These are phyloP conservation scores for Moricandia arvensis DNA, from an alignment of 345 rosid genomes.

Conservation along the genomic window DNA sequence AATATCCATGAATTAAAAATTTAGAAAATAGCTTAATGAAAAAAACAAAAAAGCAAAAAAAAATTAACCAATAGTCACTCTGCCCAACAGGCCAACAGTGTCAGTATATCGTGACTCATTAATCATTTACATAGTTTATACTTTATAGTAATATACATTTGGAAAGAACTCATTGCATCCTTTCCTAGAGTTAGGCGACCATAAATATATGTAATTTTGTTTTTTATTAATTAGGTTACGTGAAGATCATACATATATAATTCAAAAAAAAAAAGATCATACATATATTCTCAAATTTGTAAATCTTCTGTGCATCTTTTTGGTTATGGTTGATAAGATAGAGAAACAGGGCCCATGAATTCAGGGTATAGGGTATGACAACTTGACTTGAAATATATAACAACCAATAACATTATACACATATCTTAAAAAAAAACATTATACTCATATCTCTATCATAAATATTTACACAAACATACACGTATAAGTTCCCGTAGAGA, in stretches of 20 bases:
- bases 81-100: slow-evolving; percentile 7
- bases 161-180: slow-evolving; percentile 15
- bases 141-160: not conserved
- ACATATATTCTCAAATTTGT: not conserved
- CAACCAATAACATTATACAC: not conserved
- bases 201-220: not conserved
- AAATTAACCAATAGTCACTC: slow-evolving; percentile 30
- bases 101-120: slow-evolving; percentile 31
- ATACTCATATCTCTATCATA: not conserved
- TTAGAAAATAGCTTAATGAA: not conserved
- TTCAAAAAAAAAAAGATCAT: no score
- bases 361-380: not conserved
- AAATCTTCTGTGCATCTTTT: not conserved
- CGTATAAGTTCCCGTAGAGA: slow-evolving; percentile 27
- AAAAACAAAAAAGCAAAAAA: not conserved
- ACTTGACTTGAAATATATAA: not conserved
- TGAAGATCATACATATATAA: no score
- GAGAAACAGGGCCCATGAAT: not conserved
- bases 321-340: not conserved
- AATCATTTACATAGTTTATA: slow-evolving; percentile 11
- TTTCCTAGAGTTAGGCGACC: slow-evolving; percentile 29
- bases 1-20: slow-evolving; percentile 13
- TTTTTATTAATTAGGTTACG: not conserved
- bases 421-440: not conserved
- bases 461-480: slow-evolving; percentile 3